A percentile compares a stretch with the other conserved stretches of the same genome.
These are phyloP conservation scores for Candida morakotiae DNA, from an alignment of 805 yeast genomes.

Conservation along the genomic window DNA sequence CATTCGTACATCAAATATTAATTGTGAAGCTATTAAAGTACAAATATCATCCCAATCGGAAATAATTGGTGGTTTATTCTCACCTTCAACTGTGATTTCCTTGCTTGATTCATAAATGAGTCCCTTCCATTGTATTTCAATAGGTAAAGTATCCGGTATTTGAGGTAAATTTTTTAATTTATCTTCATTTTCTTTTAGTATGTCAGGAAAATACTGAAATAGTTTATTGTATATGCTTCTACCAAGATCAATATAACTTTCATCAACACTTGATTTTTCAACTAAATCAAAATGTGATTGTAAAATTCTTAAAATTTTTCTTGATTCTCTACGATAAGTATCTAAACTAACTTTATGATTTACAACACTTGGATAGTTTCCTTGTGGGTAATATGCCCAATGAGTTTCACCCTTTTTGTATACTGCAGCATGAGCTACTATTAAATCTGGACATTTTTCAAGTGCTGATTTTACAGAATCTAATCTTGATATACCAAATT, in stretches of 20 bases:
- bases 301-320: conserved; percentile 70
- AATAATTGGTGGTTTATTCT: conserved; percentile 2
- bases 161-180: conserved; percentile 35
- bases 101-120: conserved; percentile 16
- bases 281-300: conserved; percentile 59
- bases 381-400: conserved; percentile 71
- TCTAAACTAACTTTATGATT: conserved; percentile 83
- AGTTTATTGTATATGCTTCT: conserved; percentile 47
- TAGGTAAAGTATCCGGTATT: conserved; percentile 37
- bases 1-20: conserved; percentile 52
- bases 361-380: conserved; percentile 55
- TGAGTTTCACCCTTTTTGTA: conserved; percentile 79
- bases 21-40: conserved; percentile 60
- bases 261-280: conserved; percentile 96
- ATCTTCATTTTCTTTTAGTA: conserved; percentile 13
- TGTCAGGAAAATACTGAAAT: conserved; percentile 43
- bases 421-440: conserved; percentile 90
- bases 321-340: conserved; percentile 83
- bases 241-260: conserved; percentile 84
- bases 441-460: conserved; percentile 69
- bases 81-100: conserved; percentile 7
- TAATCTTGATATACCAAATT: conserved; percentile 77
- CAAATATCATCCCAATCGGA: conserved; percentile 77
- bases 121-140: conserved; percentile 27
- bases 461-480: conserved; percentile 65